phyloP scores from a whole-genome alignment of 805 yeast species.

The Teunomyces gatunensis region DNA sequence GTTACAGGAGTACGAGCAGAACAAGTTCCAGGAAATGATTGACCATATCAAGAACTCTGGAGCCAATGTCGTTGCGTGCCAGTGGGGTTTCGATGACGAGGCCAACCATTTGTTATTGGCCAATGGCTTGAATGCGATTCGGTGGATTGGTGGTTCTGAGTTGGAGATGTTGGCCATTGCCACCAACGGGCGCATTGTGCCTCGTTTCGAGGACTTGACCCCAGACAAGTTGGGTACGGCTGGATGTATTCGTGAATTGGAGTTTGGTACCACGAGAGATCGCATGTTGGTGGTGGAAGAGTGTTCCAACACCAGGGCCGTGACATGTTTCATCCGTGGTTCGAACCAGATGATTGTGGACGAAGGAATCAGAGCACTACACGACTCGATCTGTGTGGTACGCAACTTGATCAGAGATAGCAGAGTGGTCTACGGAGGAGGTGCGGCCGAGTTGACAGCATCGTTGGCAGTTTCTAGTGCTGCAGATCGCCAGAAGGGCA shows the following conservation, averaged over 20 bases:
- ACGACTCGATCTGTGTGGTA: constrained; percentile 95
- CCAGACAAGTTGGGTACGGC: constrained; percentile 84
- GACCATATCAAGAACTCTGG: constrained; percentile 81
- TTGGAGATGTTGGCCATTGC: constrained; percentile 95
- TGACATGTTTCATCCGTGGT: constrained; percentile 91
- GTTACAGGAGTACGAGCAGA: constrained; percentile 88
- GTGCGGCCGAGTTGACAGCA: constrained; percentile 95
- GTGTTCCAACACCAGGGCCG: constrained; percentile 81
- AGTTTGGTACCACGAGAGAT: constrained; percentile 95
- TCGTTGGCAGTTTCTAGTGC: constrained; percentile 87
- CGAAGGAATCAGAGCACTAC: constrained; percentile 94
- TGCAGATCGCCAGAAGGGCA: constrained; percentile 91
- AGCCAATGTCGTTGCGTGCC: constrained; percentile 95
- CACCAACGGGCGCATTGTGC: constrained; percentile 95
- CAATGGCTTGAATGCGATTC: constrained; percentile 88
- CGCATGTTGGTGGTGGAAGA: constrained; percentile 94
- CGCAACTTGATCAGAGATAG: constrained; percentile 90
- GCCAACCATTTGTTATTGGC: constrained; percentile 90
- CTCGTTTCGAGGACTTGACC: constrained; percentile 90
- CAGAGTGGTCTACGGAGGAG: constrained; percentile 98
- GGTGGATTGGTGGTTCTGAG: constrained; percentile 99
- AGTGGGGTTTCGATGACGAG: constrained; percentile 99
- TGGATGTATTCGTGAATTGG: constrained; percentile 79
- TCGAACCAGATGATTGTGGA: constrained; percentile 97
- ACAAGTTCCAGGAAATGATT: constrained; percentile 89